phyloP scores from a whole-genome alignment of 306 rosid genomes.

The Aeschynomene evenia region DNA sequence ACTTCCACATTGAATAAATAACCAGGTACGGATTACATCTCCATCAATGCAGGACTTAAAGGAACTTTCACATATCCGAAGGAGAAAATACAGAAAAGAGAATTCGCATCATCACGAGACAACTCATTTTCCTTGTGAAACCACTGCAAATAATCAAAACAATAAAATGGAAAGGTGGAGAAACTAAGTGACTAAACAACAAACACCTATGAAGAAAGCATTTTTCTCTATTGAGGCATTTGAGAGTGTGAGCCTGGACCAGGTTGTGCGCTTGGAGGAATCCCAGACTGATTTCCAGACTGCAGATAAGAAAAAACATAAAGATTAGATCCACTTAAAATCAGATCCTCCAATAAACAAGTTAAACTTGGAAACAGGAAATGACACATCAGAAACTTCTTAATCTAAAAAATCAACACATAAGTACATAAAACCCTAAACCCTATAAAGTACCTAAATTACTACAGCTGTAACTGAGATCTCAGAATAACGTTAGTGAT shows the following conservation, averaged over 20 bases:
- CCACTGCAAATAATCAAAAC: slow-evolving; percentile 9
- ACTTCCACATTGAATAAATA: not conserved
- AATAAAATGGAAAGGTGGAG: not conserved
- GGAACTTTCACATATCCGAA: not conserved
- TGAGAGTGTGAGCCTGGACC: slow-evolving; percentile 56
- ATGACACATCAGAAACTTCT: not conserved
- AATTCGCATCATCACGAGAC: slow-evolving; percentile 6
- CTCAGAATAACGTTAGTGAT: not conserved
- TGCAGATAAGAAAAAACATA: slow-evolving; percentile 34
- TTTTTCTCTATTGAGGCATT: slow-evolving; percentile 54
- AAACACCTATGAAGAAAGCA: slow-evolving; percentile 1
- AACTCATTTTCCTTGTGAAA: slow-evolving; percentile 4
- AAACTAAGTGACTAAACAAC: slow-evolving; percentile 8
- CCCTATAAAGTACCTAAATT: not conserved
- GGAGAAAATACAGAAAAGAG: not conserved
- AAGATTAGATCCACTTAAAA: slow-evolving; percentile 5
- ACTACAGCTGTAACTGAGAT: not conserved
- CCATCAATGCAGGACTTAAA: not conserved
- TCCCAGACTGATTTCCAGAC: slow-evolving; percentile 77
- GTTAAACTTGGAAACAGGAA: not conserved
- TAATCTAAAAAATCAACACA: not conserved
- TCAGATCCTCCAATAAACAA: not conserved
- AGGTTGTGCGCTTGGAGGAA: slow-evolving; percentile 61
- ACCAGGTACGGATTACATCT: not conserved
- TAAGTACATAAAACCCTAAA: too few relatives aligned